Conservation (phyloP, 2,329 filamentous ascomycete species). For the Hypoxylon rubiginosum region DNA sequence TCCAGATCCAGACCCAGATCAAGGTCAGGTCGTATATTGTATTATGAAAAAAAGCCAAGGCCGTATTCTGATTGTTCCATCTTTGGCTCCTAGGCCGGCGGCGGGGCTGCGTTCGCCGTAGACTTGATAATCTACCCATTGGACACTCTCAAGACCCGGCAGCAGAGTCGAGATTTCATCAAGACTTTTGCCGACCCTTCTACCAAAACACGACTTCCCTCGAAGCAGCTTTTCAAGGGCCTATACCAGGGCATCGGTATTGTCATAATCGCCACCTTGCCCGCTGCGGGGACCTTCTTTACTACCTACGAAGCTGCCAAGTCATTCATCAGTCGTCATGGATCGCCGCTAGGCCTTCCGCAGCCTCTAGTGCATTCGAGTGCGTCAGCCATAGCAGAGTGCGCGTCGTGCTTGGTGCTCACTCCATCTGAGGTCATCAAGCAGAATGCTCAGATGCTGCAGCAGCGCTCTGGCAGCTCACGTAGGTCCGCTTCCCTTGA, state of each 20-base stretch:
- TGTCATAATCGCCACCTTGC: constrained; percentile 87
- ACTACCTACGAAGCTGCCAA: constrained; percentile 89
- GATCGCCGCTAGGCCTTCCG: constrained; percentile 67
- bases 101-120: constrained; percentile 86
- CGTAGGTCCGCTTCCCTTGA: constrained; percentile 60
- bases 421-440: constrained; percentile 93
- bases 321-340: constrained; percentile 66
- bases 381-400: constrained; percentile 82
- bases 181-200: constrained; percentile 72
- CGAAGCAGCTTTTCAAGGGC: constrained; percentile 68
- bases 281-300: constrained; percentile 87
- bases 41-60: neutral
- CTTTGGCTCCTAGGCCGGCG: constrained; percentile 74
- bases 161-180: constrained; percentile 83
- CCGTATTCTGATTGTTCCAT: constrained; percentile 21
- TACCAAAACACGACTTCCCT: constrained; percentile 66
- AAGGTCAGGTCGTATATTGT: neutral
- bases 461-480: constrained; percentile 47
- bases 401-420: constrained; percentile 87
- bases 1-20: neutral
- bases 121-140: constrained; percentile 89
- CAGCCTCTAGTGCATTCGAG: constrained; percentile 78
- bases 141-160: constrained; percentile 89
- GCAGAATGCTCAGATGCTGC: constrained; percentile 90
- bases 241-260: constrained; percentile 91